Evolutionary conservation across 768 basidiomycete species (phyloP).

Genomic region (Boletus patriciae): DNA sequence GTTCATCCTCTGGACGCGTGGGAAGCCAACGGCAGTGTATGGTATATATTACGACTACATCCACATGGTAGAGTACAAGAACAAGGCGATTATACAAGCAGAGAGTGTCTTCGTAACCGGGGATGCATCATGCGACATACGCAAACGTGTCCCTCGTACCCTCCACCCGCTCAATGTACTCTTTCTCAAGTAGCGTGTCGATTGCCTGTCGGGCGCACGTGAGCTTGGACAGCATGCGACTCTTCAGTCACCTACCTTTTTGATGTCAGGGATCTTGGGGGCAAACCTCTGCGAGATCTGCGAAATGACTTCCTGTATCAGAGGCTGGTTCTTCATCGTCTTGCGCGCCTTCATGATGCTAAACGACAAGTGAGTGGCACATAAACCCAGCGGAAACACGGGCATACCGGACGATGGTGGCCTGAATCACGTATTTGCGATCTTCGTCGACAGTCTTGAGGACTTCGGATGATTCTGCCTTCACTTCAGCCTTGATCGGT

Average conservation of each 20-base stretch:
- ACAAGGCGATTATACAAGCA: background rate
- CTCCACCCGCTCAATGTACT: slow-evolving; percentile 94
- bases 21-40: slow-evolving; percentile 10
- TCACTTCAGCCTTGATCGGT: slow-evolving; percentile 93
- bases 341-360: slow-evolving; percentile 96
- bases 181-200: slow-evolving; percentile 90
- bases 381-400: background rate
- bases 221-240: background rate
- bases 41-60: slow-evolving; percentile 27
- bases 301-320: slow-evolving; percentile 88
- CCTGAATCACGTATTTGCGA: slow-evolving; percentile 94
- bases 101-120: background rate
- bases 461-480: slow-evolving; percentile 86
- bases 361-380: background rate
- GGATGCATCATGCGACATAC: slow-evolving; percentile 34
- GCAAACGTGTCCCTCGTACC: slow-evolving; percentile 77
- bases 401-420: slow-evolving; percentile 77
- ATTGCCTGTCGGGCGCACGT: slow-evolving; percentile 61
- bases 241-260: slow-evolving; percentile 58
- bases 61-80: slow-evolving; percentile 14
- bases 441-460: slow-evolving; percentile 96
- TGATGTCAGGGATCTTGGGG: slow-evolving; percentile 95
- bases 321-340: slow-evolving; percentile 89
- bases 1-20: slow-evolving; percentile 35
- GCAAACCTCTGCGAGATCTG: slow-evolving; percentile 86